Evolutionary conservation across 2,329 filamentous ascomycete genomes (phyloP).

Genomic region (Graphium sp.): DNA sequence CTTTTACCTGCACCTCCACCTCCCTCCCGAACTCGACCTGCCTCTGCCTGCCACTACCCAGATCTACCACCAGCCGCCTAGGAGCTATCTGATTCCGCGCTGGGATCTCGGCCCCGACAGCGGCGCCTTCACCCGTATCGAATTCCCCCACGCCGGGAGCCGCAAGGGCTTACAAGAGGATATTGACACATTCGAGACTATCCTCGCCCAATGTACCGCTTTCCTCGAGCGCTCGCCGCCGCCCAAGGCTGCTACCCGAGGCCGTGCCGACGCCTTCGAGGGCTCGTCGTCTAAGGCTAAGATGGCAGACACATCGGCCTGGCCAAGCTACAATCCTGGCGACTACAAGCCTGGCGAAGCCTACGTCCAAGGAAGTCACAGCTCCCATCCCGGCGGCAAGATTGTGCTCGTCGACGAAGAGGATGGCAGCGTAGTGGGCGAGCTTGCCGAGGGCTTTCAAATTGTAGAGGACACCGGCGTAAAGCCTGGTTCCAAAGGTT

Average conservation of each 20-base stretch:
- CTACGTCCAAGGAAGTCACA: conserved; percentile 49
- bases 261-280: conserved; percentile 13
- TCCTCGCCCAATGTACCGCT: conserved; percentile 91
- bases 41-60: conserved; percentile 90
- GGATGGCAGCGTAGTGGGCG: conserved; percentile 86
- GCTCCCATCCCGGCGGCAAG: conserved; percentile 41
- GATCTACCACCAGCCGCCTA: conserved; percentile 89
- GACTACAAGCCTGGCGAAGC: conserved; percentile 66
- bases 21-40: conserved; percentile 86
- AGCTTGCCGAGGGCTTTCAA: conserved; percentile 68
- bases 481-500: conserved; percentile 82
- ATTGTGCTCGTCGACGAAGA: conserved; percentile 93
- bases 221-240: conserved; percentile 75
- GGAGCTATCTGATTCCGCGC: conserved; percentile 83
- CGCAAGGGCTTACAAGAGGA: conserved; percentile 73
- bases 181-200: conserved; percentile 91
- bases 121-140: conserved; percentile 82
- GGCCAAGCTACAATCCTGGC: conserved; percentile 62
- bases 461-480: conserved; percentile 63
- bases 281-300: conserved; percentile 19
- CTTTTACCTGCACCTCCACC: conserved; percentile 90
- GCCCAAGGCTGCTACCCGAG: conserved; percentile 18
- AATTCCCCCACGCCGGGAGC: conserved; percentile 63
- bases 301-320: conserved; percentile 22
- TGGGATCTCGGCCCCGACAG: conserved; percentile 85